Base-by-base conservation (phyloP, 306 rosid genomes). In the Argentina anserina region DNA sequence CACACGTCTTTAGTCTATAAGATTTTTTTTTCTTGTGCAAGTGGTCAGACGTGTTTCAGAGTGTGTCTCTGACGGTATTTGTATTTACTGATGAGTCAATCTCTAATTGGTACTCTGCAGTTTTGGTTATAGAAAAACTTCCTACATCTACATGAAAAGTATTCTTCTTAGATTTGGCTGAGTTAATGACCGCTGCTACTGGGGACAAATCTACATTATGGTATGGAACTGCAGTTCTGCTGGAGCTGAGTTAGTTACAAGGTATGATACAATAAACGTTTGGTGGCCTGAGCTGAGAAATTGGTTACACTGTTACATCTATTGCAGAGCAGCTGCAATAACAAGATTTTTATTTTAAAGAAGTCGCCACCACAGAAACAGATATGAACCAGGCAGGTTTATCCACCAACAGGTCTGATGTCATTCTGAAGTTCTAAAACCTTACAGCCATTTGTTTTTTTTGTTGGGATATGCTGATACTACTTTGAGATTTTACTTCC, bases 191-290 rank as follows among this genome's bases (percentile, higher is more conserved):
- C 4, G 36, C 36, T 33, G 36, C 36, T 33, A 33, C 5, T 33
- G 36, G 36, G 36, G 36, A 33, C 36, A 33, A 33, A 33, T 33
- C 36, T 33, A 94, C 84, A 91, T 94, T 75, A 34, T 94, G 71
- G 56, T 84, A 42, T 88, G 97, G 66, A 94, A 94, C 79, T 94
- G 98, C 58, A 96, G 98, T 74, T 62, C 90, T 70, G 81, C 87
- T 64, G 88, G 89, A 28, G 87, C 89, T 80, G 86, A 86, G 80
- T 69, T 43, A 14, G 87, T 80, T 73, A 83, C 84, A 67, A n/a
- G n/a, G n/a, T n/a, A n/a, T n/a, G n/a, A n/a, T n/a, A n/a, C n/a
- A n/a, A n/a, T n/a, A n/a, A n/a, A n/a, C n/a, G n/a, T n/a, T n/a
- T n/a, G n/a, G n/a, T n/a, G n/a, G n/a, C n/a, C n/a, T 63, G 64